phyloP scores from a whole-genome alignment of 1,284 basidiomycete species.

The Coniferiporia weirii region DNA sequence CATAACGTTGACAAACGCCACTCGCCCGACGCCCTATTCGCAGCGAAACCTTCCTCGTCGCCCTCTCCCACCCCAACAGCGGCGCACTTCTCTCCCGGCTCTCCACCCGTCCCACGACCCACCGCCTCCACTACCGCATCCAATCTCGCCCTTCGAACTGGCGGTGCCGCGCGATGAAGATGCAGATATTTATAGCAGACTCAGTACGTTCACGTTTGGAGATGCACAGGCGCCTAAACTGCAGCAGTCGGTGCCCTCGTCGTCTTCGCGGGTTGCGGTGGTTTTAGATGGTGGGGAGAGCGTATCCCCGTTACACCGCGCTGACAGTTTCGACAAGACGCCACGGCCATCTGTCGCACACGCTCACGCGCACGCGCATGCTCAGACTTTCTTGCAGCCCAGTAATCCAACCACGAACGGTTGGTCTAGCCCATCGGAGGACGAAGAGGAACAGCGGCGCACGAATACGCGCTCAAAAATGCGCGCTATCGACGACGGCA shows the following conservation, averaged over 20 bases:
- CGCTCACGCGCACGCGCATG: constrained; percentile 5
- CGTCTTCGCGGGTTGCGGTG: constrained; percentile 24
- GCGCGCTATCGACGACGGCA: constrained; percentile 44
- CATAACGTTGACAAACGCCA: constrained; percentile 18
- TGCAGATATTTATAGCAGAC: constrained; percentile 34
- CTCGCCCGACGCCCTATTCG: constrained; percentile 16
- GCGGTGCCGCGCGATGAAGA: constrained; percentile 21
- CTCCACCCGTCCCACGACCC: constrained; percentile 9
- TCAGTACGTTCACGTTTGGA: constrained; percentile 38
- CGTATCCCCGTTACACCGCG: constrained; percentile 22
- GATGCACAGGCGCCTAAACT: constrained; percentile 25
- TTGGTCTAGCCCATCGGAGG: constrained; percentile 19
- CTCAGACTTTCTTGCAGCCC: constrained; percentile 16
- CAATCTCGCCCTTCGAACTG: constrained; percentile 17
- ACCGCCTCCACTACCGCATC: constrained; percentile 4
- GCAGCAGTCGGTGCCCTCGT: constrained; percentile 17
- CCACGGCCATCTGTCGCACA: constrained; percentile 34
- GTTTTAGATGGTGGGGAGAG: constrained; percentile 8
- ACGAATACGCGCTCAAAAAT: constrained; percentile 36
- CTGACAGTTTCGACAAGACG: constrained; percentile 30
- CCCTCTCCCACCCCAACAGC: constrained; percentile 6
- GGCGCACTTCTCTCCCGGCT: constrained; percentile 19
- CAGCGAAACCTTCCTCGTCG: constrained; percentile 14
- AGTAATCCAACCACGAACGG: constrained; percentile 13
- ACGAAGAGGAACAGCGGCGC: constrained; percentile 27